These are phyloP conservation scores for Schizochytrium sp. DNA, from an alignment of 108 stramenopile genomes.

Conservation along the genomic window DNA sequence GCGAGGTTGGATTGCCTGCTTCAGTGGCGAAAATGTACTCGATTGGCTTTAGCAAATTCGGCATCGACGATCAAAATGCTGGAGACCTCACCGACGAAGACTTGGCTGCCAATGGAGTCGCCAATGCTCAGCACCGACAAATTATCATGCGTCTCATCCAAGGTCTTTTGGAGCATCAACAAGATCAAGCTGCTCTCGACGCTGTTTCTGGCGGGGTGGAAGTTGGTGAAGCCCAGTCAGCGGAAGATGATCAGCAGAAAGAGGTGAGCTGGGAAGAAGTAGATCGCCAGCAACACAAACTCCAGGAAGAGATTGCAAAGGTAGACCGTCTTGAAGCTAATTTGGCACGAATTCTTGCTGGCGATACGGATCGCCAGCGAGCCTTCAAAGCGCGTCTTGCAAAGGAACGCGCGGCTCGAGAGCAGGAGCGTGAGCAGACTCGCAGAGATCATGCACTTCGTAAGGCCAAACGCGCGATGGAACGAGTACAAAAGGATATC, in stretches of 20 bases:
- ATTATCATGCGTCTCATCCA: conserved; percentile 1
- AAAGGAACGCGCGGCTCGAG: not conserved
- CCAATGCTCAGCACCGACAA: not conserved
- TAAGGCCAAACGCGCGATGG: not conserved
- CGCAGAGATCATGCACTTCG: not conserved
- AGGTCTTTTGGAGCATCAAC: not conserved
- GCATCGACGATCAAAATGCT: not conserved
- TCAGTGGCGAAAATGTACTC: not conserved
- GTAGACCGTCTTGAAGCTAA: not conserved
- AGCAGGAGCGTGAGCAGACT: not conserved
- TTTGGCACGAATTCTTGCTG: not conserved
- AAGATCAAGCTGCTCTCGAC: not conserved
- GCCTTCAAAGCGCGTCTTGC: not conserved
- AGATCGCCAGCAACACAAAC: not conserved
- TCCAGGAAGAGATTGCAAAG: not conserved
- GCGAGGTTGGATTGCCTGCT: not conserved
- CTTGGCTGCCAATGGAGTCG: not conserved
- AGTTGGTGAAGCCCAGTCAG: too few relatives aligned
- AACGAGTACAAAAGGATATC: not conserved
- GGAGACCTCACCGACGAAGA: not conserved
- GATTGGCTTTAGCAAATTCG: not conserved
- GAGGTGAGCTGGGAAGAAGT: not conserved
- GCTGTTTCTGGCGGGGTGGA: not conserved
- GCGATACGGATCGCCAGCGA: not conserved
- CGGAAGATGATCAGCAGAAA: too few relatives aligned